Conservation (phyloP, 2,329 filamentous ascomycete species). For the Fusarium albosuccineum region DNA sequence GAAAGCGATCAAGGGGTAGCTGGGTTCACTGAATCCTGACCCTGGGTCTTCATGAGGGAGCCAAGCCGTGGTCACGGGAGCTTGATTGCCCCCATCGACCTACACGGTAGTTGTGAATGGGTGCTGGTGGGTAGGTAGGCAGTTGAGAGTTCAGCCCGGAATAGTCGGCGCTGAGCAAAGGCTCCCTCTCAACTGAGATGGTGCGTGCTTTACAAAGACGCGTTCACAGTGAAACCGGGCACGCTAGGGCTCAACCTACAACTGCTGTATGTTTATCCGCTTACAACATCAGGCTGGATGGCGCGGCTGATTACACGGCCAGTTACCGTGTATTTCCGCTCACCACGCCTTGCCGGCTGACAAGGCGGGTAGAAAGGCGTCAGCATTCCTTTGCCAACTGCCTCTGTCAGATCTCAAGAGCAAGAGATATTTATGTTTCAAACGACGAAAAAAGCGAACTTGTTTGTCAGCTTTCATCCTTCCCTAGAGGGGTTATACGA, state of each 20-base stretch:
- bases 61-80: constrained; percentile 27
- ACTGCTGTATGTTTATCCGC: constrained; percentile 9
- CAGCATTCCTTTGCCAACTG: constrained; percentile 5
- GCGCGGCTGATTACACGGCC: not conserved
- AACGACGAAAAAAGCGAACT: not conserved
- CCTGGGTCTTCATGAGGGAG: constrained; percentile 33
- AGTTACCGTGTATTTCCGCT: constrained; percentile 1
- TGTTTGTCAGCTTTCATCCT: constrained; percentile 4
- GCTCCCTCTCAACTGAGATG: constrained; percentile 14
- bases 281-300: constrained; percentile 12
- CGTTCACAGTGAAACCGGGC: constrained; percentile 10
- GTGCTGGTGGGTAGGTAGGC: constrained; percentile 1
- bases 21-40: constrained; percentile 6
- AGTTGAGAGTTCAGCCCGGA: constrained; percentile 16
- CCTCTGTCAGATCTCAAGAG: not conserved
- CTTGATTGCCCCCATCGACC: constrained; percentile 17
- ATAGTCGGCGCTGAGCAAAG: constrained; percentile 17
- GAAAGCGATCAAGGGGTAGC: constrained; percentile 17
- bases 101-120: constrained; percentile 22
- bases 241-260: constrained; percentile 3
- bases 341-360: constrained; percentile 13
- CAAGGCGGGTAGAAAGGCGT: constrained; percentile 1
- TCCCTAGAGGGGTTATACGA: constrained; percentile 8
- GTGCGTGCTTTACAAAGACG: not conserved
- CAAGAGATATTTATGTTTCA: not conserved